These are phyloP conservation scores for Solanum piurae DNA, from an alignment of 257 asterid species.

Conservation along the genomic window DNA sequence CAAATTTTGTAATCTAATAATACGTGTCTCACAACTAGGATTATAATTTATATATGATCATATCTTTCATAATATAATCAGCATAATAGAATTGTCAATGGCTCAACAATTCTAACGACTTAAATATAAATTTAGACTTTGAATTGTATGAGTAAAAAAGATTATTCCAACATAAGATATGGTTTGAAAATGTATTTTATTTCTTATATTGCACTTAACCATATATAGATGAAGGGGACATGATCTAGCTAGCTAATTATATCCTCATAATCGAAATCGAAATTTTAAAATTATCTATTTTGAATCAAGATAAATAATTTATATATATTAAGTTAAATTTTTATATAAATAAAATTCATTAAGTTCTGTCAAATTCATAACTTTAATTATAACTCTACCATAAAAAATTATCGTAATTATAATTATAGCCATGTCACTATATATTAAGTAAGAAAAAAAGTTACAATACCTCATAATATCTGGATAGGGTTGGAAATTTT, in stretches of 20 bases:
- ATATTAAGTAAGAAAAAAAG: too few relatives aligned
- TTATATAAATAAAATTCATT: not conserved
- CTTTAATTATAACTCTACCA: not conserved
- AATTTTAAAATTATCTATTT: not conserved
- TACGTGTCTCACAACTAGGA: not conserved
- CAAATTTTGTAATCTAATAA: not conserved
- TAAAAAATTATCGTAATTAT: not conserved
- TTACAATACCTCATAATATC: not conserved
- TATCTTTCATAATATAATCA: not conserved
- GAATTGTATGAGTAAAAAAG: not conserved
- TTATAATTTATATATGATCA: not conserved
- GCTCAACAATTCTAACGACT: not conserved
- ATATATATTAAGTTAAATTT: not conserved
- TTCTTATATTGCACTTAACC: not conserved
- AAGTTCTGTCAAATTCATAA: not conserved
- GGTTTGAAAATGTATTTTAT: not conserved
- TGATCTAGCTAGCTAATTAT: not conserved
- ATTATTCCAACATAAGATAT: not conserved
- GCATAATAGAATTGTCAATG: not conserved
- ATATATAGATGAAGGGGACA: not conserved
- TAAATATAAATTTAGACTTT: not conserved
- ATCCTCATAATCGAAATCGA: not conserved
- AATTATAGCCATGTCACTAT: not conserved
- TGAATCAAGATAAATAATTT: not conserved
- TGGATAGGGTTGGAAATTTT: not conserved